Conservation (phyloP, 2,329 filamentous ascomycete species). For the Chaetomium strumarium region DNA sequence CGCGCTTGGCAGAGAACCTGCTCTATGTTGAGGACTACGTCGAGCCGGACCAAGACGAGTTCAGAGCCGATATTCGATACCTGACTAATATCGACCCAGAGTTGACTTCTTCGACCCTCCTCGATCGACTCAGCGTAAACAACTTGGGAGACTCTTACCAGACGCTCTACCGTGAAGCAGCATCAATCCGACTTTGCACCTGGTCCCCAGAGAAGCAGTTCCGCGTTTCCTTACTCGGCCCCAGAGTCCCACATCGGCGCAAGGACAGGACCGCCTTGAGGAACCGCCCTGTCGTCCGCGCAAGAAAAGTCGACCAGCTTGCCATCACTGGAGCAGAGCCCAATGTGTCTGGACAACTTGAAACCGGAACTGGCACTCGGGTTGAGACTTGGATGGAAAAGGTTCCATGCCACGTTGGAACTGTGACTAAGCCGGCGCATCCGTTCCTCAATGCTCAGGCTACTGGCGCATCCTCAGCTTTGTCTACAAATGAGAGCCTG, state of each 20-base stretch:
- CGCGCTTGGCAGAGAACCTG: slow-evolving; percentile 18
- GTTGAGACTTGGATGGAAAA: slow-evolving; percentile 9
- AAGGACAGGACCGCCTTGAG: slow-evolving; percentile 2
- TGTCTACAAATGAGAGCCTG: not conserved
- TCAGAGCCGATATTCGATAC: slow-evolving; percentile 26
- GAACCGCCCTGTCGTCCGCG: slow-evolving; percentile 3
- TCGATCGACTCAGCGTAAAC: slow-evolving; percentile 23
- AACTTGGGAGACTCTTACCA: slow-evolving; percentile 16
- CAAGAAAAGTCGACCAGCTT: not conserved
- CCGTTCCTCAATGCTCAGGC: not conserved
- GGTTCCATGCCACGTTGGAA: not conserved
- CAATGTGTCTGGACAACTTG: not conserved
- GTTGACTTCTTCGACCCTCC: slow-evolving; percentile 26
- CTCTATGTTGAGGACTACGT: slow-evolving; percentile 25
- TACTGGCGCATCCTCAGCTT: not conserved
- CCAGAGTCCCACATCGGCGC: slow-evolving; percentile 1
- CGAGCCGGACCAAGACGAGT: not conserved
- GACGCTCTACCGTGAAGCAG: slow-evolving; percentile 20
- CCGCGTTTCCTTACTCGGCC: slow-evolving; percentile 14
- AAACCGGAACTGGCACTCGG: not conserved
- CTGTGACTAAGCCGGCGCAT: not conserved
- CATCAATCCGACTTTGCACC: slow-evolving; percentile 27
- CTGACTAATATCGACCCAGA: slow-evolving; percentile 27
- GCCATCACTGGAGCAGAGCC: too few relatives aligned
- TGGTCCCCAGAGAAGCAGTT: slow-evolving; percentile 7